These are phyloP conservation scores for Penicillium sp. DNA, from an alignment of 2,329 filamentous ascomycete species.

Conservation along the genomic window DNA sequence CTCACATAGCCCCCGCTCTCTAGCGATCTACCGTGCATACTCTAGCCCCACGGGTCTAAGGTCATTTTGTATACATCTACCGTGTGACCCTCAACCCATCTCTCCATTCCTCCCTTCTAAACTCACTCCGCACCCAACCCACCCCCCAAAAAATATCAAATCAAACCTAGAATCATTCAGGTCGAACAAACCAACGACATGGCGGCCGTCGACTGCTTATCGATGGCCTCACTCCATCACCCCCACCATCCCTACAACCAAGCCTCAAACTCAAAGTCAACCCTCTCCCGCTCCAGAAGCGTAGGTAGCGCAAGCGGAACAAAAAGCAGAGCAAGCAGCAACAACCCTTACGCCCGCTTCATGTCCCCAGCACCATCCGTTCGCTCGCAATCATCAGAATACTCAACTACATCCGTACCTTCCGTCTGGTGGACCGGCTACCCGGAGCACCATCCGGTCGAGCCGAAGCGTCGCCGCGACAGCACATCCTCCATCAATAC, in stretches of 20 bases:
- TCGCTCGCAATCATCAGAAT: constrained; percentile 22
- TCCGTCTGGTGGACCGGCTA: constrained; percentile 26
- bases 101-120: not conserved
- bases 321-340: constrained; percentile 11
- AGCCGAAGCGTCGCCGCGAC: constrained; percentile 22
- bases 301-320: not conserved
- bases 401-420: constrained; percentile 20
- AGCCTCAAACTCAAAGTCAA: not conserved
- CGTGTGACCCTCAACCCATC: constrained; percentile 7
- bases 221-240: constrained; percentile 25
- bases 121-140: not conserved
- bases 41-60: constrained; percentile 7
- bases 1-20: not conserved
- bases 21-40: constrained; percentile 12
- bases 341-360: constrained; percentile 30
- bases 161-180: not conserved
- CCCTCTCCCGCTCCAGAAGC: constrained; percentile 7
- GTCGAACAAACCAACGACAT: not conserved
- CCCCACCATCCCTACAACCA: constrained; percentile 22
- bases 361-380: constrained; percentile 25
- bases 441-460: constrained; percentile 27
- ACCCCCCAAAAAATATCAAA: not conserved
- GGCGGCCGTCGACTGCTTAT: constrained; percentile 20
- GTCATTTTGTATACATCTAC: constrained; percentile 6
- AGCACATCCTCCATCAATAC: constrained; percentile 3